A percentile compares a stretch with the other conserved stretches of the same genome.
Evolutionary conservation across 768 basidiomycete genomes (phyloP).

Genomic region (Candolleomyces eurysporus): DNA sequence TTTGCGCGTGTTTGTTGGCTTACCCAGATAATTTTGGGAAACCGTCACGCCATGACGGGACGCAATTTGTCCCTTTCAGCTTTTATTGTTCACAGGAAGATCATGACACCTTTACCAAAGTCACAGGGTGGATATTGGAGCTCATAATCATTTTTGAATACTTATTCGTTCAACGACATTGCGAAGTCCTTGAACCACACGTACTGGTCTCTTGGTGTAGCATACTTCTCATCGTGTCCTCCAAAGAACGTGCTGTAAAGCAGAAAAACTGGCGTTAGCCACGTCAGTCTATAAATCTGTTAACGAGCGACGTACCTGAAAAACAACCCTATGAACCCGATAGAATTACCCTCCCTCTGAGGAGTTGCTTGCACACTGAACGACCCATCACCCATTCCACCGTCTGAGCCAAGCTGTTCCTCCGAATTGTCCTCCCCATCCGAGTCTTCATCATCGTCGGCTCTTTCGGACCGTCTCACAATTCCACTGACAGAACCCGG

Average conservation of each 20-base stretch:
- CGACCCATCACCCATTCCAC: background rate
- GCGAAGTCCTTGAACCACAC: constrained; percentile 62
- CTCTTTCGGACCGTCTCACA: background rate
- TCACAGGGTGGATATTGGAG: background rate
- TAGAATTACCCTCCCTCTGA: constrained; percentile 7
- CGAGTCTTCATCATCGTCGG: background rate
- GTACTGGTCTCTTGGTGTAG: constrained; percentile 72
- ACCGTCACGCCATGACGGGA: too few species aligned
- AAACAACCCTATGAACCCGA: constrained; percentile 59
- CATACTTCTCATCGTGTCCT: constrained; percentile 64
- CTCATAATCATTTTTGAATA: background rate
- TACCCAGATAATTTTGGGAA: too few species aligned
- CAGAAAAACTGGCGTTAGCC: background rate
- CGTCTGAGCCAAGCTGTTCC: background rate
- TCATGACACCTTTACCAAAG: background rate
- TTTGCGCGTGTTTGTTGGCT: too few species aligned
- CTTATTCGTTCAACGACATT: constrained; percentile 34
- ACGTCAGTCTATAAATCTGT: background rate
- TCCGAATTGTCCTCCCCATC: background rate
- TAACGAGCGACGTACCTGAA: constrained; percentile 56
- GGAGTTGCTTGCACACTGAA: background rate
- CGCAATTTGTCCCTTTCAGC: too few species aligned
- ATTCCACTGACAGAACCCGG: too few species aligned
- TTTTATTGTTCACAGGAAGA: background rate
- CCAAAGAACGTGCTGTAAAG: constrained; percentile 50